Evolutionary conservation across 306 rosid genomes (phyloP), one percentile per base, ranked within the genome.

Genomic region (Malus asiatica): DNA sequence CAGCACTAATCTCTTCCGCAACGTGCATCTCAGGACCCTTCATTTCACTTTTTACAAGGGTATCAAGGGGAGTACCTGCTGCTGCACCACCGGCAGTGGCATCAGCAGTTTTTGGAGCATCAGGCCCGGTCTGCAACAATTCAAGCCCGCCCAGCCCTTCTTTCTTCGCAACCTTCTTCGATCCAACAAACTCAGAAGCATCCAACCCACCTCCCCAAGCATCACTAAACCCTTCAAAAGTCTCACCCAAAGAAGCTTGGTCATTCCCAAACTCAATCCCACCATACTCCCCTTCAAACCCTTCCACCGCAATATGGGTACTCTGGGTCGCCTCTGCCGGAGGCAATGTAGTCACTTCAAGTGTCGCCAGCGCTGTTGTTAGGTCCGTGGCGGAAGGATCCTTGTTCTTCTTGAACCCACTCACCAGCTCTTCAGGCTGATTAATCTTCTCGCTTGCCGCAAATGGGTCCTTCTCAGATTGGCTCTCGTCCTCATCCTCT

Each of bases 141-240:
- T 95, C 99, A 78, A 95, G 93, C 72, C 97, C 97, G 77, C 99
- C 96, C 58, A 95, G 99, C 29, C 99, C 97, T 82, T 88, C 85
- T 3, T 83, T 66, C 70, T 89, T 92, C 3, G 73, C 73, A 76
- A 83, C 85, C 77, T 89, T 90, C 57, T 84, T 83, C 1, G 97
- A 42, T 16, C 86, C 97, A 32, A 95, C 89, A 71, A 95, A 95
- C 76, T 95, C 97, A 0, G 97, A 95, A 18, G 91, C 86, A 83
- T 95, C 99, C 82, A 92, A 87, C 46, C 99, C 99, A 70, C 99
- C 99, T 64, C 97, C 99, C 93, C 95, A 95, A 73, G 99, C 96
- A 13, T 88, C 97, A 55, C 85, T 90, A 81, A 95, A 88, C 33
- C 96, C 89, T 79, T 95, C 97, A 81, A 95, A 95, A 77, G 97